Evolutionary conservation across 768 basidiomycete genomes (phyloP), one percentile per base, ranked within the genome.

Genomic region (Trametes cinnabarina): DNA sequence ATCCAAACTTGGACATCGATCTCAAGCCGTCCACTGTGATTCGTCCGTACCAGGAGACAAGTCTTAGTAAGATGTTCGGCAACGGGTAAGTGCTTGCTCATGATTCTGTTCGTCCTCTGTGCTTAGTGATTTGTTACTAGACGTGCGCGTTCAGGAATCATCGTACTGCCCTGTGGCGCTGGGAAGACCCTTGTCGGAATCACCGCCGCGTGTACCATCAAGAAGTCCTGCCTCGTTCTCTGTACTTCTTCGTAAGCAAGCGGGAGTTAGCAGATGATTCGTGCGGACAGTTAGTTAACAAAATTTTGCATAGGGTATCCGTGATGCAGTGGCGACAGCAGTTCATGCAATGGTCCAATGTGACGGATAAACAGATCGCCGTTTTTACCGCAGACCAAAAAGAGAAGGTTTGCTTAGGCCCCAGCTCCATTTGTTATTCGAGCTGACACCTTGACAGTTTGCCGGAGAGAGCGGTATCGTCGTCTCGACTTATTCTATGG

Each of bases 311-410:
- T 65, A 92, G 90, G 30, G 90, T 92, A 30, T 92, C 90, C 40
- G 97, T 98, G 53, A 95, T 97, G 86, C 97, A 99, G 78, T 99
- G 97, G 97, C 92, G 90, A 69, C 90, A 92, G 66, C 94, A 98
- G 69, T 99, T 99, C 75, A 87, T 98, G 80, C 91, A 91, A 66
- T 99, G 97, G 93, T 97, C 95, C 0, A 99, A 98, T 69, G 89
- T 99, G 63, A 93, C 94, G 2, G 95, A 98, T 73, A 82, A 87
- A 51, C 94, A 98, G 71, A 97, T 98, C 52, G 95, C 94, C 17
- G 90, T 98, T 14, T 99, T 99, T 68, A 99, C 97, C 1, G 93
- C 96, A 10, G 93, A 95, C 69, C 94, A 92, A 74, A 98, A 98
- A 73, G 95, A 99, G 73, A 94, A 94, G 82, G 95, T 91, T 65